phyloP scores from a whole-genome alignment of 306 rosid species.

The Inga leiocalycina region DNA sequence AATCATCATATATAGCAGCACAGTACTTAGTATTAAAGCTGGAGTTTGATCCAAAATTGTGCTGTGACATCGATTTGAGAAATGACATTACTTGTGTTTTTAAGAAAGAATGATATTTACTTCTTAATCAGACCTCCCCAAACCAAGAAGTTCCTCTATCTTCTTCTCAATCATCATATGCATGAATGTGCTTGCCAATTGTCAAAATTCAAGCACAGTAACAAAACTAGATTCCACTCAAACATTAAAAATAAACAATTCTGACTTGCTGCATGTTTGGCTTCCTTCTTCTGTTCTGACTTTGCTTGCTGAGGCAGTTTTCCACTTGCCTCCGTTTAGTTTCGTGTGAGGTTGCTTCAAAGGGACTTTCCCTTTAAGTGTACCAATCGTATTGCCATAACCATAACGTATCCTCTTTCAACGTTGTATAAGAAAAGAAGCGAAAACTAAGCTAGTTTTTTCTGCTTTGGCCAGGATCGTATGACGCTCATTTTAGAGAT shows the following conservation, averaged over 20 bases:
- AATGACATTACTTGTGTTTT: neutral
- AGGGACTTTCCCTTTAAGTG: slow-evolving; percentile 6
- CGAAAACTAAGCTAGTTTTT: neutral
- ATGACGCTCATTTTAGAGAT: neutral
- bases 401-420: slow-evolving; percentile 13
- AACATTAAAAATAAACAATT: neutral
- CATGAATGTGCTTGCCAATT: neutral
- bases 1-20: neutral
- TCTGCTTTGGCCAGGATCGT: neutral
- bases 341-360: slow-evolving; percentile 39
- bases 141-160: neutral
- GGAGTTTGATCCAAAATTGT: neutral
- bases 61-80: neutral
- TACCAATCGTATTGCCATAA: neutral
- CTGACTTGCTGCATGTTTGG: neutral
- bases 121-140: neutral
- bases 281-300: slow-evolving; percentile 41
- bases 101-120: too few species aligned
- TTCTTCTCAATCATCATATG: neutral
- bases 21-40: neutral
- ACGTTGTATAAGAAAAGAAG: slow-evolving; percentile 42
- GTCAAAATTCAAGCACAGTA: slow-evolving; percentile 15
- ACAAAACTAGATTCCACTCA: neutral
- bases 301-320: slow-evolving; percentile 55
- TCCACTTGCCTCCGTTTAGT: slow-evolving; percentile 5